Percentiles rank a stretch among this genome's conserved stretches.
phyloP scores from a whole-genome alignment of 2,329 filamentous ascomycete species.

The Thielaviopsis populi region DNA sequence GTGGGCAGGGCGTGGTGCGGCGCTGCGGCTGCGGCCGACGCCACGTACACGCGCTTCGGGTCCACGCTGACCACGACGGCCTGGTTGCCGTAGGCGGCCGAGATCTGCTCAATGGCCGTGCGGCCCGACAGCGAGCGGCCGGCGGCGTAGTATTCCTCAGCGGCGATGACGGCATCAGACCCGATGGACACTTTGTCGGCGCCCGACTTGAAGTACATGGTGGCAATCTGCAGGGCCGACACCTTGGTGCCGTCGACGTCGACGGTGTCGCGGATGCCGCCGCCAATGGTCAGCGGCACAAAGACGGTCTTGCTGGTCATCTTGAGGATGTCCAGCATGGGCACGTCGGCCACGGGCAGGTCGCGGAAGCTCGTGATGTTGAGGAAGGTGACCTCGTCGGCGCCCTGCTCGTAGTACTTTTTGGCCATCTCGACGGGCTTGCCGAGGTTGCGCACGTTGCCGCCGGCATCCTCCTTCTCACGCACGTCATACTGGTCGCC shows the following conservation, averaged over 20 bases:
- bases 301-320: conserved; percentile 83
- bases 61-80: conserved; percentile 94
- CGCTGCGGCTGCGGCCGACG: conserved; percentile 52
- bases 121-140: conserved; percentile 57
- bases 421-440: conserved; percentile 93
- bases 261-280: conserved; percentile 83
- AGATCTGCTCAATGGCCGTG: conserved; percentile 93
- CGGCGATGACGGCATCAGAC: conserved; percentile 82
- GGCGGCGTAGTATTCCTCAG: conserved; percentile 71
- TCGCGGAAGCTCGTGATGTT: conserved; percentile 98
- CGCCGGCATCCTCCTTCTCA: conserved; percentile 55
- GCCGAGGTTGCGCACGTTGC: conserved; percentile 72
- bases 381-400: conserved; percentile 92
- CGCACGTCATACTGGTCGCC: conserved; percentile 98
- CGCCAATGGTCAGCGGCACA: conserved; percentile 87
- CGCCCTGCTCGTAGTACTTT: conserved; percentile 89
- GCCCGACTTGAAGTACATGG: conserved; percentile 92
- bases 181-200: conserved; percentile 97
- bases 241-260: conserved; percentile 77
- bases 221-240: conserved; percentile 84
- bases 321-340: conserved; percentile 89
- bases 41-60: conserved; percentile 79
- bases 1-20: conserved; percentile 57
- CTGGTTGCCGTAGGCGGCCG: conserved; percentile 83
- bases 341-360: conserved; percentile 77